Conservation (phyloP, 2,329 filamentous ascomycete genomes). For the Fusarium clavum region DNA sequence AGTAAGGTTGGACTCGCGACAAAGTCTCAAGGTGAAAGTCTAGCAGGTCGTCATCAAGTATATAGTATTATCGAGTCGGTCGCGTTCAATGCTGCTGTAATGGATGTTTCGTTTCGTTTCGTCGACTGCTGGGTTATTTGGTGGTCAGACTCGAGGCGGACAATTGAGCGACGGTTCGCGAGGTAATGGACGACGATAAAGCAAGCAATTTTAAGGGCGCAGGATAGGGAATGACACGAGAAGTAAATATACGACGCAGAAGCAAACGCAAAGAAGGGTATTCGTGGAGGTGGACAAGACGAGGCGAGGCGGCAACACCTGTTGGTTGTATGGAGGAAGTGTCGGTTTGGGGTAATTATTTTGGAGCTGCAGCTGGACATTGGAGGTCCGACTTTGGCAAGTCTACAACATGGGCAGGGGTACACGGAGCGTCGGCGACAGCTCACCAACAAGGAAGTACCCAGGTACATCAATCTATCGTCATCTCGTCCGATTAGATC, state of each 20-base stretch:
- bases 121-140: conserved; percentile 19
- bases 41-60: conserved; percentile 1
- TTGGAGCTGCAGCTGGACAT: conserved; percentile 36
- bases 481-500: background rate
- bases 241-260: conserved; percentile 18
- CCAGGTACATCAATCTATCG: background rate
- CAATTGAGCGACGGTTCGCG: conserved; percentile 6
- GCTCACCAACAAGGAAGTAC: conserved; percentile 22
- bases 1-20: conserved; percentile 21
- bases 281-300: conserved; percentile 1
- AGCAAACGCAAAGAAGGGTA: conserved; percentile 14
- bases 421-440: conserved; percentile 29
- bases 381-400: conserved; percentile 5
- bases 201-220: background rate
- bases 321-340: conserved; percentile 37
- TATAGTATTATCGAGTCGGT: conserved; percentile 1
- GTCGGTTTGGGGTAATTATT: conserved; percentile 42
- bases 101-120: conserved; percentile 34
- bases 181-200: conserved; percentile 2
- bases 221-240: conserved; percentile 13
- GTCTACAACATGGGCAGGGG: conserved; percentile 8
- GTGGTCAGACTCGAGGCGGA: conserved; percentile 21
- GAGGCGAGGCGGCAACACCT: conserved; percentile 31
- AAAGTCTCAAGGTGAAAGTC: background rate
- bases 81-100: conserved; percentile 19